phyloP scores from a whole-genome alignment of 371 early-diverging fungal species.

The Coelomomyces lativittatus region DNA sequence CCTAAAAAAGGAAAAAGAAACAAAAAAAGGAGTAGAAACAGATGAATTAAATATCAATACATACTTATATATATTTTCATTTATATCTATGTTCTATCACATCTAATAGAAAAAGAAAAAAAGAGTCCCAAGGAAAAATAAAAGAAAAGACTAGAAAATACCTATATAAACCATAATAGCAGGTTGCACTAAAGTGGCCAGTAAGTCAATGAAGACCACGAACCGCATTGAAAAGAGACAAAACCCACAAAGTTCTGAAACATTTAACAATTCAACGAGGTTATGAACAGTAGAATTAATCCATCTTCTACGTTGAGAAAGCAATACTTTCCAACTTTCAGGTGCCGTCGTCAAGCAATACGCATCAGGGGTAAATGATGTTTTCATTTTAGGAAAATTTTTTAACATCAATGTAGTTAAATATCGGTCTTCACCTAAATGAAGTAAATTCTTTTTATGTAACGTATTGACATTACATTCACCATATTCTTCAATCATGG shows the following conservation, averaged over 20 bases:
- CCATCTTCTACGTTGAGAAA: slow-evolving; percentile 87
- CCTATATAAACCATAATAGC: slow-evolving; percentile 70
- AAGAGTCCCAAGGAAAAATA: too few relatives aligned
- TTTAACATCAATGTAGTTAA: slow-evolving; percentile 96
- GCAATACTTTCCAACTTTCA: slow-evolving; percentile 64
- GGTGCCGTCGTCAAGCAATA: slow-evolving; percentile 94
- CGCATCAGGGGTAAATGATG: slow-evolving; percentile 75
- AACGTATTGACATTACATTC: slow-evolving; percentile 89
- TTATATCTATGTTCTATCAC: too few relatives aligned
- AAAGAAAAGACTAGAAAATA: slow-evolving; percentile 41
- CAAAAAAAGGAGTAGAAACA: too few relatives aligned
- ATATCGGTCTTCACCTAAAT: slow-evolving; percentile 71
- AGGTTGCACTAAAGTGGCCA: slow-evolving; percentile 81
- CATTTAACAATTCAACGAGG: slow-evolving; percentile 67
- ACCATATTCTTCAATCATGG: slow-evolving; percentile 83
- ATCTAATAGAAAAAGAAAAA: too few relatives aligned
- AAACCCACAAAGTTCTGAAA: slow-evolving; percentile 84
- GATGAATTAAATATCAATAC: too few relatives aligned
- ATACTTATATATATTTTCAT: too few relatives aligned
- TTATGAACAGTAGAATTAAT: slow-evolving; percentile 96
- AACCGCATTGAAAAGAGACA: slow-evolving; percentile 98
- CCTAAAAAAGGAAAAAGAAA: too few relatives aligned
- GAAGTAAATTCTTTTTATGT: slow-evolving; percentile 81
- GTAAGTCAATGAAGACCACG: slow-evolving; percentile 77
- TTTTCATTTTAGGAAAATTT: slow-evolving; percentile 91